A percentile compares a stretch with the other conserved stretches of the same genome.
Evolutionary conservation across 73 alveolate species (phyloP).

Genomic region (Halteria grandinella): DNA sequence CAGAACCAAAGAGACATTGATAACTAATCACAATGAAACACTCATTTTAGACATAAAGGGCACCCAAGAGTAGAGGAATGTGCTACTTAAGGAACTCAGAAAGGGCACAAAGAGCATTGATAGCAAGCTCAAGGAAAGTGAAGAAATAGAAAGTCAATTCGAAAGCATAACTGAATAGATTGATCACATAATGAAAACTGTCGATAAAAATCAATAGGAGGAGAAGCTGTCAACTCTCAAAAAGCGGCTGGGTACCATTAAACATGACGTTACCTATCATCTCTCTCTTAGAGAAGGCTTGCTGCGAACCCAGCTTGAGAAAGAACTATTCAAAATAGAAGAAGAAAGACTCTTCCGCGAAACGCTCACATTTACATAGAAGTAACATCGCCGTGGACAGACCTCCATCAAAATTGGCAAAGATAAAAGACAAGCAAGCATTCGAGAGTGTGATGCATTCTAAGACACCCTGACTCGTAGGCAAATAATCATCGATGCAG

Average conservation of each 20-base stretch:
- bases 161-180: neutral
- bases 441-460: neutral
- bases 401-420: neutral
- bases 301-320: neutral
- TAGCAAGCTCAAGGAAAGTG: neutral
- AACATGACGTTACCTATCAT: neutral
- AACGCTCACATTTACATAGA: too few relatives aligned
- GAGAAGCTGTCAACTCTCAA: neutral
- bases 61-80: neutral
- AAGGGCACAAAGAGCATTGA: neutral
- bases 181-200: neutral
- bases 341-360: neutral
- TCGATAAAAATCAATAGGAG: neutral
- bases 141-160: neutral
- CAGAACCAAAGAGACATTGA: neutral
- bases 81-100: neutral
- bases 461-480: neutral
- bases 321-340: neutral
- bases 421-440: neutral
- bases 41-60: neutral
- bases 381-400: neutral
- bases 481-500: neutral
- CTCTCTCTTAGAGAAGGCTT: conserved; percentile 32
- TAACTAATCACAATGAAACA: neutral
- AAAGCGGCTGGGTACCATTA: neutral